Base-by-base conservation (phyloP, 1,284 basidiomycete species). In the Cystobasidium pallidum region DNA sequence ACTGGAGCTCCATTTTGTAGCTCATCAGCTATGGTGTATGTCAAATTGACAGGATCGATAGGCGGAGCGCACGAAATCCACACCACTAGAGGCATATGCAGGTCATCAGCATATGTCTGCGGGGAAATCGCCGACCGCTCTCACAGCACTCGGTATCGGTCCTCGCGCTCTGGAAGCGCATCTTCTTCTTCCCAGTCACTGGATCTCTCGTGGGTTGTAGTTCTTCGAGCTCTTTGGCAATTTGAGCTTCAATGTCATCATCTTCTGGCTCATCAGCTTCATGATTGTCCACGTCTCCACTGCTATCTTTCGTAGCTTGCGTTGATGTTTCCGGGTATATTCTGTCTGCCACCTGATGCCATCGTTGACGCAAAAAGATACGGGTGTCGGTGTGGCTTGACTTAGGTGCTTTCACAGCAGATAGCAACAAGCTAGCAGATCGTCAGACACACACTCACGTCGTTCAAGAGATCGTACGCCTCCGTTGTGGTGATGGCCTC, bases 21-120 rank as follows among this genome's bases (percentile, higher is more conserved):
- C 66, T 86, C 86, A 68, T 86, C 82, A 4, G 91, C 82, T 76
- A 90, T 86, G 52, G 84, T 85, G 36, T 84, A 78, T n/a, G 90
- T 85, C 11, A 92, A 81, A 74, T 85, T 81, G n/a, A 91, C 87
- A 0, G 91, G 90, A 77, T 91, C 87, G 39, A 91, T 83, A 0
- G 90, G 90, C 1, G 86, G 82, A 79, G 86, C 88, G 80, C 89
- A 91, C 8, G 89, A 87, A 63, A 92, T 88, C 80, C 91, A 91
- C 24, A 90, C 82, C 17, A 91, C 90, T 91, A 74, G 11, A 57
- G 55, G n/a, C n/a, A 39, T 72, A 58, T 52, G 52, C 66, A 30
- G n/a, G 36, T 49, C 28, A 57, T 57, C 51, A 34, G 28, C 32
- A 57, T 15, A 15, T 70, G 62, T 61, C 28, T 75, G 10, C 45